Evolutionary conservation across 345 rosid species (phyloP).

Genomic region (Diplotaxis tenuifolia): DNA sequence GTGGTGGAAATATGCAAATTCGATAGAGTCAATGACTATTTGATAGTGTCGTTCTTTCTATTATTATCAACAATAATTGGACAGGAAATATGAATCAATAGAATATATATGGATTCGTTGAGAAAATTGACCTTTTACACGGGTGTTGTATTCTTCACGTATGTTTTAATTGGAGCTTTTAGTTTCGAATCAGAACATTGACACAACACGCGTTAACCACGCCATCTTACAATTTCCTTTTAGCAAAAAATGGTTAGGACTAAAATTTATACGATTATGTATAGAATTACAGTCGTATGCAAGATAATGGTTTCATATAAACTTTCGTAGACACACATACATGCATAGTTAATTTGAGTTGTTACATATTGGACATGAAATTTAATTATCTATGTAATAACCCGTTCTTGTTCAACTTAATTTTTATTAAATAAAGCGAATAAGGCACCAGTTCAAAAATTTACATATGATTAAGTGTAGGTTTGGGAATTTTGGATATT

Average conservation of each 20-base stretch:
- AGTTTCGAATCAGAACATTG: not conserved
- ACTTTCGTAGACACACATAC: too few relatives aligned
- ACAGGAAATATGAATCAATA: not conserved
- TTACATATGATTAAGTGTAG: too few relatives aligned
- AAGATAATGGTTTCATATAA: too few relatives aligned
- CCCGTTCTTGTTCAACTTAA: too few relatives aligned
- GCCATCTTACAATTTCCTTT: not conserved
- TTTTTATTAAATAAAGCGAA: too few relatives aligned
- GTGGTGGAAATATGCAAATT: not conserved
- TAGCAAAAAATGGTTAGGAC: too few relatives aligned
- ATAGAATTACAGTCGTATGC: not conserved
- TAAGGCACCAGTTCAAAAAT: too few relatives aligned
- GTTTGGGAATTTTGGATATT: too few relatives aligned
- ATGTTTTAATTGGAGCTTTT: conserved; percentile 5
- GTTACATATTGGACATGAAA: too few relatives aligned
- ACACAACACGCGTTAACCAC: conserved; percentile 15
- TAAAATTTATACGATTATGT: not conserved
- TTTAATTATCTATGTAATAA: too few relatives aligned
- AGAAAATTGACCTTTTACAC: conserved; percentile 26
- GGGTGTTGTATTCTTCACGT: conserved; percentile 16
- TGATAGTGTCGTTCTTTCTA: not conserved
- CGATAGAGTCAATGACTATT: conserved; percentile 8
- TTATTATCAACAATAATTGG: not conserved
- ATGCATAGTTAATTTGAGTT: too few relatives aligned
- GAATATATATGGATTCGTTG: conserved; percentile 24